Conservation (phyloP, 1,284 basidiomycete genomes). For the Puccinia triticina region DNA sequence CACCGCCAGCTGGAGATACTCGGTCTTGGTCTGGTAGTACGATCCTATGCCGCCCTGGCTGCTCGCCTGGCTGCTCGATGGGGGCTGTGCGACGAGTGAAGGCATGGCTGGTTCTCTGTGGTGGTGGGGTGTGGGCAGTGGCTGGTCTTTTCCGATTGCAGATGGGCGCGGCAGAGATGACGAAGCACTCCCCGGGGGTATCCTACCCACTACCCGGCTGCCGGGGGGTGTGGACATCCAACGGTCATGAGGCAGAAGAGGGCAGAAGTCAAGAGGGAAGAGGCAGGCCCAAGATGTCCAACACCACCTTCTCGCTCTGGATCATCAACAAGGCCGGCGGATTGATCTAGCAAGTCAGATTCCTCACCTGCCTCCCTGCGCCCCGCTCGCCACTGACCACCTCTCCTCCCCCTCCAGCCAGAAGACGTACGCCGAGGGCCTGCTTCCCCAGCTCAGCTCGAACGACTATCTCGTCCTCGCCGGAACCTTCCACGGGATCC, state of each 20-base stretch:
- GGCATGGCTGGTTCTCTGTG: not conserved
- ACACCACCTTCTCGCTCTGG: constrained; percentile 67
- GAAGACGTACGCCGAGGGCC: constrained; percentile 68
- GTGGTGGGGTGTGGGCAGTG: not conserved
- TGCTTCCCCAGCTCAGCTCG: constrained; percentile 76
- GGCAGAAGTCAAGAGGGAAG: too few species aligned
- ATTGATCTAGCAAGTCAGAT: constrained; percentile 75
- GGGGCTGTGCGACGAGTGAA: constrained; percentile 34
- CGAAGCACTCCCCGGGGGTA: not conserved
- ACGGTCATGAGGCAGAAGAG: too few species aligned
- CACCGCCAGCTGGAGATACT: constrained; percentile 35
- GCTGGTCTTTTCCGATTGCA: not conserved
- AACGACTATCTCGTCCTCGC: constrained; percentile 97
- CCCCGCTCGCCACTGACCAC: not conserved
- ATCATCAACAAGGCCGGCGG: constrained; percentile 99
- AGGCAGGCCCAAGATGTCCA: too few species aligned
- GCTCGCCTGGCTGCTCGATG: constrained; percentile 1
- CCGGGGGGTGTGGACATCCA: too few species aligned
- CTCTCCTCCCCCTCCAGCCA: constrained; percentile 41
- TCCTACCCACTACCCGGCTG: too few species aligned
- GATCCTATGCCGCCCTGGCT: constrained; percentile 30
- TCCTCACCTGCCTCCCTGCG: not conserved
- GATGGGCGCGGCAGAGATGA: not conserved
- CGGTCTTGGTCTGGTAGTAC: constrained; percentile 47
- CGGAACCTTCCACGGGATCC: constrained; percentile 95